phyloP scores from a whole-genome alignment of 2,329 filamentous ascomycete species.

The Ophiostoma perfectum region DNA sequence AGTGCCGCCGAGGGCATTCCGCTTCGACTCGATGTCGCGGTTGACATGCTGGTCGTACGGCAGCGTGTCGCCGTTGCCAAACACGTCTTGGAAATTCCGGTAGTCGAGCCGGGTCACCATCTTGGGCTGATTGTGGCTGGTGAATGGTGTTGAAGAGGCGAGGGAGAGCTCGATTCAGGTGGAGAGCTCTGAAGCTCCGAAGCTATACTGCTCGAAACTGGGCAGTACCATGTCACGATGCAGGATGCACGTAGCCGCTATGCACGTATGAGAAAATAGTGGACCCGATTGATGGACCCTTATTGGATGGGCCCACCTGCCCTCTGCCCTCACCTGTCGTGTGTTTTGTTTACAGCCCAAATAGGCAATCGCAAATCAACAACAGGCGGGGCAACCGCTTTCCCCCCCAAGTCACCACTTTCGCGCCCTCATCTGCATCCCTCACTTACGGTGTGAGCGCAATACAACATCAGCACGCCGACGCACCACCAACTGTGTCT shows the following conservation, averaged over 20 bases:
- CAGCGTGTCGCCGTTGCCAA: constrained; percentile 54
- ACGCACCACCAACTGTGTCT: background rate
- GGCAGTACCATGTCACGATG: background rate
- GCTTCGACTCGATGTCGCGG: constrained; percentile 59
- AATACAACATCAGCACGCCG: background rate
- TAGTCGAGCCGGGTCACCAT: constrained; percentile 48
- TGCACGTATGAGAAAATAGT: constrained; percentile 2
- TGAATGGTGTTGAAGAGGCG: background rate
- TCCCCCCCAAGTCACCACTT: background rate
- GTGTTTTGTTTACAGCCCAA: constrained; percentile 29
- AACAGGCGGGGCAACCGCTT: constrained; percentile 28
- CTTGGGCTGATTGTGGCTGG: background rate
- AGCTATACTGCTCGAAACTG: background rate
- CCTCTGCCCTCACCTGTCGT: constrained; percentile 2
- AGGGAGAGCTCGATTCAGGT: background rate
- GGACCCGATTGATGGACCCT: background rate
- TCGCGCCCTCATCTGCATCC: constrained; percentile 14
- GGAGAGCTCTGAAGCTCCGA: background rate
- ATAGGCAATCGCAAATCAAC: constrained; percentile 28
- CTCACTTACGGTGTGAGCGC: constrained; percentile 7
- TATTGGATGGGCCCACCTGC: background rate
- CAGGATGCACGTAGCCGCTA: background rate
- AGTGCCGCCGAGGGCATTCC: constrained; percentile 61
- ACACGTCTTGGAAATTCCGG: constrained; percentile 63
- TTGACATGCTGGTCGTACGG: constrained; percentile 57